These are phyloP conservation scores for Lotus japonicus DNA, from an alignment of 306 rosid genomes.

Conservation along the genomic window DNA sequence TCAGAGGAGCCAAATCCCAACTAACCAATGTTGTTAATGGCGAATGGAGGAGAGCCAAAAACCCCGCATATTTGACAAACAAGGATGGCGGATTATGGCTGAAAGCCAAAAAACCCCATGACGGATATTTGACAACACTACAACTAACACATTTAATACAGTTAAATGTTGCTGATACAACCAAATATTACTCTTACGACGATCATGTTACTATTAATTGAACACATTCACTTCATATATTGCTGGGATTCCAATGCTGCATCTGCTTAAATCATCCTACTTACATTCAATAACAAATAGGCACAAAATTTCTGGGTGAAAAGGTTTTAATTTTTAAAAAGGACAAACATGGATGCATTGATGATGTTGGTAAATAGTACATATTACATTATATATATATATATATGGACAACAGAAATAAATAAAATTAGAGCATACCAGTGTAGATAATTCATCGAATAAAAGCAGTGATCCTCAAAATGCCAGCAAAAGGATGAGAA, in stretches of 20 bases:
- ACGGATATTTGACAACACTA: too few species aligned
- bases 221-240: not conserved
- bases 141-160: not conserved
- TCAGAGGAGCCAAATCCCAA: too few species aligned
- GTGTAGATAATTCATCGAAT: constrained; percentile 96
- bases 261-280: not conserved
- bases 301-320: not conserved
- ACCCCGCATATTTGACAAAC: too few species aligned
- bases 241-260: not conserved
- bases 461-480: constrained; percentile 97
- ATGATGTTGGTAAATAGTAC: not conserved
- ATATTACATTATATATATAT: not conserved
- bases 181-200: not conserved
- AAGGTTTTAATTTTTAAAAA: not conserved
- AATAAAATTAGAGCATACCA: constrained; percentile 52
- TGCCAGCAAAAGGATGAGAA: constrained; percentile 99
- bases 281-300: not conserved
- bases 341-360: not conserved
- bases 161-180: not conserved
- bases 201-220: constrained; percentile 7
- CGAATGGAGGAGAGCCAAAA: too few species aligned
- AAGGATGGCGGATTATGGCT: too few species aligned
- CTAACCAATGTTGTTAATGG: too few species aligned
- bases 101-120: too few species aligned
- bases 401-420: not conserved